These are phyloP conservation scores for Camelina laxa DNA, from an alignment of 345 rosid genomes.

Conservation along the genomic window DNA sequence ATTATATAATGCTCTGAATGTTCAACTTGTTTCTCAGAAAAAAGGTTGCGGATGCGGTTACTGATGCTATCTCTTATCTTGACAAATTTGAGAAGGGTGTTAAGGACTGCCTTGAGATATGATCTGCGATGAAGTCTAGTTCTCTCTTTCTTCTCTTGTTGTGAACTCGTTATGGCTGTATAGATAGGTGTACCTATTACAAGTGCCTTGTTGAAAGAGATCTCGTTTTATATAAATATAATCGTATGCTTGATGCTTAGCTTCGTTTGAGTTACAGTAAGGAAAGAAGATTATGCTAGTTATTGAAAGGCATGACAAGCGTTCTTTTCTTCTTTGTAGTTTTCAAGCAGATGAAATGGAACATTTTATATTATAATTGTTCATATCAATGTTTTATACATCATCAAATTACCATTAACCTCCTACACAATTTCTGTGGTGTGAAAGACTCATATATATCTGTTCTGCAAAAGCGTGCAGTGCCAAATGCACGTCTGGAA, in stretches of 20 bases:
- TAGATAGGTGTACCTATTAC: constrained; percentile 14
- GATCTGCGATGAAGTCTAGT: constrained; percentile 1
- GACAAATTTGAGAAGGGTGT: constrained; percentile 49
- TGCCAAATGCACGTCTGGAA: constrained; percentile 23
- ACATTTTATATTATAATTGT: constrained; percentile 19
- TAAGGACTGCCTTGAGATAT: constrained; percentile 47
- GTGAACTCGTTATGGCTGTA: constrained; percentile 2
- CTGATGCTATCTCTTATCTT: constrained; percentile 41
- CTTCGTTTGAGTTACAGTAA: constrained; percentile 1
- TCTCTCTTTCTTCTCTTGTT: constrained; percentile 13
- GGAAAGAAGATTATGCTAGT: background rate
- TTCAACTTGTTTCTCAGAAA: constrained; percentile 29
- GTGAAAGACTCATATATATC: constrained; percentile 21
- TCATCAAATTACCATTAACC: constrained; percentile 14
- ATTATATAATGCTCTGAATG: background rate
- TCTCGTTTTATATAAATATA: background rate
- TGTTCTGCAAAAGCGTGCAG: constrained; percentile 42
- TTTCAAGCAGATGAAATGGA: background rate
- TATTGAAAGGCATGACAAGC: background rate
- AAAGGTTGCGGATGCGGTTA: constrained; percentile 41
- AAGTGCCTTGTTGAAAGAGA: constrained; percentile 6
- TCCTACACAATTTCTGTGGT: constrained; percentile 24
- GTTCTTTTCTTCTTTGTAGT: background rate
- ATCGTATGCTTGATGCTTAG: constrained; percentile 7
- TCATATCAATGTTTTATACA: constrained; percentile 34